These are phyloP conservation scores for Fremontodendron californicum DNA, from an alignment of 345 rosid genomes.

Conservation along the genomic window DNA sequence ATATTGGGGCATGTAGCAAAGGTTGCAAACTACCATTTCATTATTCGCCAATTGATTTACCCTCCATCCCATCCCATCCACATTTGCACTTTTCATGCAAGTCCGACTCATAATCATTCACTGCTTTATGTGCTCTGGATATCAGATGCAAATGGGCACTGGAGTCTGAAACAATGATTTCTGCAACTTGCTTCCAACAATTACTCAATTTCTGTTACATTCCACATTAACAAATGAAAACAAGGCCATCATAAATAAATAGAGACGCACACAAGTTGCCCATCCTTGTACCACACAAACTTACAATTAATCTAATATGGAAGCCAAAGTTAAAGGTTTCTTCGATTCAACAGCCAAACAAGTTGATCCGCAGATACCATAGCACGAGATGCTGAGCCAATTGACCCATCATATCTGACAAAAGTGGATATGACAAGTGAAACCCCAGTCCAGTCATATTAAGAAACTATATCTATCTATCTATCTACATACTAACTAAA, in stretches of 20 bases:
- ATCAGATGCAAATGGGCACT: not conserved
- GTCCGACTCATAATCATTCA: not conserved
- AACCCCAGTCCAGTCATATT: not conserved
- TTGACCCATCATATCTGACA: conserved; percentile 72
- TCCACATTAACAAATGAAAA: not conserved
- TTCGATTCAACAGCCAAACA: conserved; percentile 42
- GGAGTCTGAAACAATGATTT: not conserved
- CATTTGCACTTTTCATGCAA: not conserved
- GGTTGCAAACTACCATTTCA: not conserved
- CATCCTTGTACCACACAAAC: not conserved
- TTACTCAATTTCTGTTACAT: not conserved
- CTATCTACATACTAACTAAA: not conserved
- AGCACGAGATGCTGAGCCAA: conserved; percentile 69
- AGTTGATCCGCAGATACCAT: conserved; percentile 70
- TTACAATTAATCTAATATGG: not conserved
- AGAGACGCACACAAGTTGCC: not conserved
- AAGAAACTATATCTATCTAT: not conserved
- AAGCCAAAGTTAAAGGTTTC: conserved; percentile 26
- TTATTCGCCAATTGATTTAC: not conserved
- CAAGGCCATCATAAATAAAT: not conserved
- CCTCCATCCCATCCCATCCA: not conserved
- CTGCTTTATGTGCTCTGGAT: not conserved
- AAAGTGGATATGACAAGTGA: not conserved
- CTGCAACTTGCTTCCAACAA: not conserved
- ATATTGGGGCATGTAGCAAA: no score